These are phyloP conservation scores for Sclerotinia sclerotiorum DNA, from an alignment of 2,329 filamentous ascomycete species.

Conservation along the genomic window DNA sequence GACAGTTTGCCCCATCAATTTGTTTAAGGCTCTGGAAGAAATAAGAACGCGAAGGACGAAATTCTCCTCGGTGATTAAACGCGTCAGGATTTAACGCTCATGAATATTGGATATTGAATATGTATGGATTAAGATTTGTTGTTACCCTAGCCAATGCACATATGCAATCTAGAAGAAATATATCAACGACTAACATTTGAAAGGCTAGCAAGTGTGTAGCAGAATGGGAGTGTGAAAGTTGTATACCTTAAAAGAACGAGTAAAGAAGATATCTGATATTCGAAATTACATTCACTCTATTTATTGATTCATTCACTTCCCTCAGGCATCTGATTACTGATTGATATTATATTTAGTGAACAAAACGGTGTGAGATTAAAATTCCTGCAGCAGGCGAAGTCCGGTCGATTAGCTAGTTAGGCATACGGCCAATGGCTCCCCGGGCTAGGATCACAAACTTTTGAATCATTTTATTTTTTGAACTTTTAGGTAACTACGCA, in stretches of 20 bases:
- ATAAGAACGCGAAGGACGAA: slow-evolving; percentile 46
- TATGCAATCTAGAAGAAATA: slow-evolving; percentile 35
- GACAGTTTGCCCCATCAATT: slow-evolving; percentile 38
- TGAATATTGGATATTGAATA: slow-evolving; percentile 39
- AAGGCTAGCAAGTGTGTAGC: no score
- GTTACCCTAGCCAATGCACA: slow-evolving; percentile 46
- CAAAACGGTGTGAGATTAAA: neutral
- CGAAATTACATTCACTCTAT: neutral
- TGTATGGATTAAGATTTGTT: slow-evolving; percentile 36
- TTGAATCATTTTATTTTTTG: slow-evolving; percentile 10
- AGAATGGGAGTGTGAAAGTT: no score
- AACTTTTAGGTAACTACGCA: neutral
- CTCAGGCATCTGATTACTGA: neutral
- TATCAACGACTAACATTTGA: no score
- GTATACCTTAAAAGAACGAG: no score
- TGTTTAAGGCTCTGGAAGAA: slow-evolving; percentile 42
- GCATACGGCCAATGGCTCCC: neutral
- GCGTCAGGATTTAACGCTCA: slow-evolving; percentile 44
- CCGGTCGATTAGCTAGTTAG: neutral
- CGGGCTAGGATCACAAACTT: slow-evolving; percentile 4
- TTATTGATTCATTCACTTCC: neutral
- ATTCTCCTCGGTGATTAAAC: slow-evolving; percentile 45
- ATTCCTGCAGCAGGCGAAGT: slow-evolving; percentile 4
- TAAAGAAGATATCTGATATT: neutral
- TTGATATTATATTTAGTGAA: neutral